These are phyloP conservation scores for Cynara cardunculus DNA, from an alignment of 129 eudicot genomes.

Conservation along the genomic window DNA sequence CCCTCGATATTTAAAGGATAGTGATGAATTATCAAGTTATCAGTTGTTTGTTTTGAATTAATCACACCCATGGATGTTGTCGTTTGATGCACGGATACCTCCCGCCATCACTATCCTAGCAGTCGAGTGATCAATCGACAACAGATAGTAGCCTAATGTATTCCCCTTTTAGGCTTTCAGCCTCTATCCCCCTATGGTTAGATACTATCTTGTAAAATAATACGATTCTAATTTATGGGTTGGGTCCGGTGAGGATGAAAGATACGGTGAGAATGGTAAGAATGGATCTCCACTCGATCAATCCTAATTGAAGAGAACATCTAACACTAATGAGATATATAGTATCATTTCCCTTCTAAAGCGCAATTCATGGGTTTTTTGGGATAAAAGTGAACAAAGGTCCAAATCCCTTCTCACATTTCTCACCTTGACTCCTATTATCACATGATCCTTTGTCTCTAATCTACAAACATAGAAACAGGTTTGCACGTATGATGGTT, in stretches of 20 bases:
- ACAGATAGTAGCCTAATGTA: not conserved
- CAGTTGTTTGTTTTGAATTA: slow-evolving; percentile 5
- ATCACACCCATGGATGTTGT: not conserved
- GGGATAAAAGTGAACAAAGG: no score
- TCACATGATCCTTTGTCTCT: no score
- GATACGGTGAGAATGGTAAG: no score
- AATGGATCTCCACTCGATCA: no score
- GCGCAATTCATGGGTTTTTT: no score
- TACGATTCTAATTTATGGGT: not conserved
- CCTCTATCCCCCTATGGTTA: not conserved
- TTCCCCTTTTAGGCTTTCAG: not conserved
- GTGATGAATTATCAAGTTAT: not conserved
- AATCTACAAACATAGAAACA: not conserved
- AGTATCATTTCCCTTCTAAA: no score
- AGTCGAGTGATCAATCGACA: not conserved
- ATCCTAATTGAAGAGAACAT: no score
- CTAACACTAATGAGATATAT: no score
- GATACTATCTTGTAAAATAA: not conserved
- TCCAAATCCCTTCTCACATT: no score
- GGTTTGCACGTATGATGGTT: not conserved
- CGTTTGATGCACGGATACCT: not conserved
- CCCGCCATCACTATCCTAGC: not conserved
- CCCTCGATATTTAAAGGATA: not conserved
- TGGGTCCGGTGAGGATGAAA: no score
- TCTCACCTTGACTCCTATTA: no score